Evolutionary conservation across 257 asterid genomes (phyloP), one percentile per base, ranked within the genome.

Genomic region (Ilex asprella): DNA sequence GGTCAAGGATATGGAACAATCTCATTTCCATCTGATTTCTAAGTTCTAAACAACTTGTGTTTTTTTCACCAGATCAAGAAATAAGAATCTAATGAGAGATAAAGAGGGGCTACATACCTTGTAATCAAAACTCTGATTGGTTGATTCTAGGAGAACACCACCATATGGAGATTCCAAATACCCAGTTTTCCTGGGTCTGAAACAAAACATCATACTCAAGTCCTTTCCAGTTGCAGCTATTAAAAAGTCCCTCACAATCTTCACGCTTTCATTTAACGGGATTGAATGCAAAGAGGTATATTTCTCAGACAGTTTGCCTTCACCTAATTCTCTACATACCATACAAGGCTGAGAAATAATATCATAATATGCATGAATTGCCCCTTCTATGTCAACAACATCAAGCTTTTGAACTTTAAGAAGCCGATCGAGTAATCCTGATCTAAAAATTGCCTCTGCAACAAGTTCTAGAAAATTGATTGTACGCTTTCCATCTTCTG

Each of bases 221-320:
- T 93, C 99, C 82, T 93, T 89, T 57, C 94, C 96, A 53, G 99
- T 89, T 59, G 99, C 90, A 68, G 99, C 83, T 73, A 89, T 84
- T 81, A 93, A 78, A 77, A 78, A 93, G 70, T 85, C 83, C 80
- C 89, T 85, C 73, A 87, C 91, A 59, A 85, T 41, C 71, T 77
- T 81, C 78, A 84, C 67, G 67, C 85, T 86, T 68, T 89, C 82
- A 9, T 85, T 85, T 55, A 62, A 70, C 13, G 83, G 75, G 63
- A 78, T 72, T 44, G 94, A 81, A 77, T 93, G 99, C 63, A 89
- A 62, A 12, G 77, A 54, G 55, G 78, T 75, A 66, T 78, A 82
- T 72, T 75, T 84, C 57, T 75, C 74, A 8, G 84, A 69, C 54
- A 64, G 35, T 69, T 71, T 76, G 29, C 63, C 72, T 67, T 71